These are phyloP conservation scores for Candida cerambycidarum DNA, from an alignment of 805 yeast species.

Conservation along the genomic window DNA sequence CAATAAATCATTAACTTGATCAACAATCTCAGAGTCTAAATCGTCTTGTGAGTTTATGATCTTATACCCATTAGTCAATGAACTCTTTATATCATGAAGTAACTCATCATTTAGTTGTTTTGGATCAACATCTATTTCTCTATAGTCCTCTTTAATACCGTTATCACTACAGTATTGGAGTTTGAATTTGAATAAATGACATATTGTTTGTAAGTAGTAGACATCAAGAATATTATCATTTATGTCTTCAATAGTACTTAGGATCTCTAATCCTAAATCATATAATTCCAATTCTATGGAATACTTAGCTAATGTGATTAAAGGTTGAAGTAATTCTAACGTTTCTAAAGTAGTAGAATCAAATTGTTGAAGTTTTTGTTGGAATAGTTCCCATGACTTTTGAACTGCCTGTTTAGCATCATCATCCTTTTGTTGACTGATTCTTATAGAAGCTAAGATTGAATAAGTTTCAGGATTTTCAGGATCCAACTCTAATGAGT, in stretches of 20 bases:
- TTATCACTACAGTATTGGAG: constrained; percentile 27
- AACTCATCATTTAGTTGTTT: constrained; percentile 28
- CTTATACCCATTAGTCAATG: constrained; percentile 47
- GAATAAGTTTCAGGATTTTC: constrained; percentile 79
- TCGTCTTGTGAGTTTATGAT: constrained; percentile 36
- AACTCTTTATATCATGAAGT: constrained; percentile 40
- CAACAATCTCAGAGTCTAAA: constrained; percentile 58
- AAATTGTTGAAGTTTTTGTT: constrained; percentile 41
- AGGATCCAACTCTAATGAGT: constrained; percentile 60
- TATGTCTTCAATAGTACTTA: constrained; percentile 65
- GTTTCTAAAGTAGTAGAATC: constrained; percentile 38
- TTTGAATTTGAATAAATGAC: constrained; percentile 51
- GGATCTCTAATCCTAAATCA: constrained; percentile 66
- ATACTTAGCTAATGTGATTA: constrained; percentile 69
- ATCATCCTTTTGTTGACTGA: constrained; percentile 73
- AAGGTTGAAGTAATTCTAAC: constrained; percentile 69
- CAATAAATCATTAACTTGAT: constrained; percentile 52
- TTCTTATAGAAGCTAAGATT: constrained; percentile 79
- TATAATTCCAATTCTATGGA: constrained; percentile 74
- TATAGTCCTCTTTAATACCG: constrained; percentile 39
- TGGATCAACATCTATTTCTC: constrained; percentile 26
- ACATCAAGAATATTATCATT: constrained; percentile 84
- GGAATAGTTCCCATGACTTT: constrained; percentile 73
- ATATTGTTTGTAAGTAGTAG: constrained; percentile 80
- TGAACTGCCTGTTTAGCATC: constrained; percentile 72